A percentile compares a stretch with the other conserved stretches of the same genome.
Conservation (phyloP, 2,329 filamentous ascomycete species). For the Colletotrichum orchidophilum region DNA sequence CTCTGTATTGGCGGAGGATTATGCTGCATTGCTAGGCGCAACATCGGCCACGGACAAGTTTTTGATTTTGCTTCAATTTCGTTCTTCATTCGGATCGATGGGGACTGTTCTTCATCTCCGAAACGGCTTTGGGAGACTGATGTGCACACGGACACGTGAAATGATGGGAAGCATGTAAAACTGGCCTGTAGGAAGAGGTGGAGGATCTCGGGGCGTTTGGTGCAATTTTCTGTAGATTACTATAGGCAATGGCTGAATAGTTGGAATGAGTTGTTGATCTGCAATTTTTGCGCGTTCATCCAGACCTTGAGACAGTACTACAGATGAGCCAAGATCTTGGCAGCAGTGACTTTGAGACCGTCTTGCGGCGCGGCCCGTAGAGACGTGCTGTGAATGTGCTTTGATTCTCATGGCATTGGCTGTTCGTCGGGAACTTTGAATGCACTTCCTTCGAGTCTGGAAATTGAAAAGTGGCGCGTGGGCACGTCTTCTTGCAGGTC, state of each 20-base stretch:
- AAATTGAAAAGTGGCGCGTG: neutral
- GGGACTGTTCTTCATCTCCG: neutral
- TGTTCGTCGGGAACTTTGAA: neutral
- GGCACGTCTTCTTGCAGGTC: neutral
- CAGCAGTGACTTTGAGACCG: neutral
- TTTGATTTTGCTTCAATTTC: neutral
- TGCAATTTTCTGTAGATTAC: slow-evolving; percentile 19
- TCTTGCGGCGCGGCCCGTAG: neutral
- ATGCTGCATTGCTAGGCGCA: slow-evolving; percentile 28
- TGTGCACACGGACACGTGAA: slow-evolving; percentile 29
- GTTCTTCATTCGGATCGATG: neutral
- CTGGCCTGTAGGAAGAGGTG: slow-evolving; percentile 1
- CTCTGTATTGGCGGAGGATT: neutral
- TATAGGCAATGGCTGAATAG: slow-evolving; percentile 2
- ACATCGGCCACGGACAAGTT: slow-evolving; percentile 8
- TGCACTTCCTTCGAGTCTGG: neutral
- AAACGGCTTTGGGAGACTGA: slow-evolving; percentile 8
- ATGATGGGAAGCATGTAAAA: slow-evolving; percentile 19
- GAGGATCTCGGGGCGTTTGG: slow-evolving; percentile 9
- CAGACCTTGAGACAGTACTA: slow-evolving; percentile 2
- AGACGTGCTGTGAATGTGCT: neutral
- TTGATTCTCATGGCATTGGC: neutral
- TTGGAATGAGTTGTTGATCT: slow-evolving; percentile 20
- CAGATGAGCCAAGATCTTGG: slow-evolving; percentile 5
- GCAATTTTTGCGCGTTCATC: neutral